Base-by-base conservation (phyloP, 1,284 basidiomycete genomes). In the Cutaneotrichosporon cutaneum region DNA sequence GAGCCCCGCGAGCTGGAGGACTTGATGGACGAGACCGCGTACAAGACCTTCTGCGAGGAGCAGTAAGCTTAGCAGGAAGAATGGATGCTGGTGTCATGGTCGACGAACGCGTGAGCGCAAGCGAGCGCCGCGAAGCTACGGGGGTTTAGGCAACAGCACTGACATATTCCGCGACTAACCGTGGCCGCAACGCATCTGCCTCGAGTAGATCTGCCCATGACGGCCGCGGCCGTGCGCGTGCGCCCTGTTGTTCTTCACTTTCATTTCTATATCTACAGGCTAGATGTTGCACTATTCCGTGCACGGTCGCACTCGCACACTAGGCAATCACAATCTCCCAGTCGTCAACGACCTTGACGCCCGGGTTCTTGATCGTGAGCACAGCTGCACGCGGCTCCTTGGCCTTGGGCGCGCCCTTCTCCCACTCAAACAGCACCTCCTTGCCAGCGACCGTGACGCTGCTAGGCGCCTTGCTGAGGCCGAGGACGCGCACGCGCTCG, bases 401-500 rank as follows among this genome's bases (percentile, higher is more conserved):
- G 32, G 56, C 59, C 60, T 62, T 55, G 2, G 48, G 48, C 18
- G 51, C 11, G n/a, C 53, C 56, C 51, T 44, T 33, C 26, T 33
- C 44, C 22, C 81, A 80, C 63, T 83, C 82, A 59, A 89, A 80
- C 55, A 71, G 67, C 21, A 77, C 67, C 9, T 69, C 66, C 51
- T 84, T 82, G 26, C 75, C 76, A 1, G 82, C 84, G 16, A 81
- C 83, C 5, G 60, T 72, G 56, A 85, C 85, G 5, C 84, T 73
- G 70, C 80, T 83, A 8, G 92, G 87, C 61, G 80, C 82, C 61
- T 72, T 82, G 3, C 79, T 75, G 60, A 94, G 77, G 1, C 94
- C 94, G 11, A 93, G 79, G 4, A 97, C 81, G 39, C 92, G 83
- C 35, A 97, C 77, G 74, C 87, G 86, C 80, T 94, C 92, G 21